These are phyloP conservation scores for Auricularia sp. DNA, from an alignment of 768 basidiomycete genomes.

Conservation along the genomic window DNA sequence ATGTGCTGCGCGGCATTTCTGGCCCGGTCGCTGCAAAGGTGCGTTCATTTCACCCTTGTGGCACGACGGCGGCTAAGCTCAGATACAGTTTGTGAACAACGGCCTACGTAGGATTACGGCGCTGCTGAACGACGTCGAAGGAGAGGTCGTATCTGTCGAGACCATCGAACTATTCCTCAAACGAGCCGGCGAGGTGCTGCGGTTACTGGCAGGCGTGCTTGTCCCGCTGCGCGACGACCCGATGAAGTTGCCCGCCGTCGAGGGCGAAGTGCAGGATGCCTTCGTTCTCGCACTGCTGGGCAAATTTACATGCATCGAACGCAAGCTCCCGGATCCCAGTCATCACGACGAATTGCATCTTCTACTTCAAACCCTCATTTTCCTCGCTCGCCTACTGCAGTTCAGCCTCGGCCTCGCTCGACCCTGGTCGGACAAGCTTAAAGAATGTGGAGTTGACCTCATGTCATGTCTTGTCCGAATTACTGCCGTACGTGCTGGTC, in stretches of 20 bases:
- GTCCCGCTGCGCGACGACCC: slow-evolving; percentile 48
- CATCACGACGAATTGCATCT: background rate
- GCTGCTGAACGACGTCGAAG: slow-evolving; percentile 29
- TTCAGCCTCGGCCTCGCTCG: slow-evolving; percentile 60
- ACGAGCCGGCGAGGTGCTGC: slow-evolving; percentile 57
- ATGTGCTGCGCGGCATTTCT: slow-evolving; percentile 65
- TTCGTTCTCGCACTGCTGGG: slow-evolving; percentile 42
- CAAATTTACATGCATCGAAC: slow-evolving; percentile 35
- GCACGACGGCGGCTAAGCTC: background rate
- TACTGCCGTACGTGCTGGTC: slow-evolving; percentile 34
- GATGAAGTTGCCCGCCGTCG: slow-evolving; percentile 38
- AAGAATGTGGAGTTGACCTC: slow-evolving; percentile 36
- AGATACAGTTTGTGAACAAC: slow-evolving; percentile 60
- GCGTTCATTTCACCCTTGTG: slow-evolving; percentile 2
- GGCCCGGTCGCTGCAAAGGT: slow-evolving; percentile 61
- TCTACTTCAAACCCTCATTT: slow-evolving; percentile 36
- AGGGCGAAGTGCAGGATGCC: slow-evolving; percentile 45
- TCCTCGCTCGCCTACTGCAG: slow-evolving; percentile 59
- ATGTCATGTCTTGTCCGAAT: slow-evolving; percentile 37
- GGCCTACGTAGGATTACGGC: slow-evolving; percentile 58
- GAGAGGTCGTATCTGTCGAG: slow-evolving; percentile 9
- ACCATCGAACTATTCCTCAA: slow-evolving; percentile 31
- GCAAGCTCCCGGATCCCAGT: slow-evolving; percentile 21
- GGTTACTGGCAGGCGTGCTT: slow-evolving; percentile 57
- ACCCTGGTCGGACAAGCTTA: slow-evolving; percentile 44